phyloP scores from a whole-genome alignment of 2,329 filamentous ascomycete genomes.

The Fusarium metavorans region DNA sequence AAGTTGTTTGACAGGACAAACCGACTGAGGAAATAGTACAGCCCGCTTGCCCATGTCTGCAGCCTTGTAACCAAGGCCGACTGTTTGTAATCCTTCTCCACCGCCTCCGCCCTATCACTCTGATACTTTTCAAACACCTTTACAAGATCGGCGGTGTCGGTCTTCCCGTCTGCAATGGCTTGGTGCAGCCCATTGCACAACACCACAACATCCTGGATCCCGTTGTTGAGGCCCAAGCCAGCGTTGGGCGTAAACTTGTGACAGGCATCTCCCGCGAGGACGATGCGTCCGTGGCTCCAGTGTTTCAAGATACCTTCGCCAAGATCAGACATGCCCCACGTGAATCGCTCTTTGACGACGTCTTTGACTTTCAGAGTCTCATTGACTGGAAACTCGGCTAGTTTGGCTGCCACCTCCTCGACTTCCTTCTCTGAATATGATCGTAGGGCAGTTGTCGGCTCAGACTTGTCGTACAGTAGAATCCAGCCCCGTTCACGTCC shows the following conservation, averaged over 20 bases:
- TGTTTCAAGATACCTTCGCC: constrained; percentile 48
- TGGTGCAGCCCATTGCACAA: constrained; percentile 2
- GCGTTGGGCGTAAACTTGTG: constrained; percentile 52
- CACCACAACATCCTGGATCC: background rate
- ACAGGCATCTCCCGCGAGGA: constrained; percentile 49
- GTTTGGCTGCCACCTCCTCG: background rate
- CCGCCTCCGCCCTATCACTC: constrained; percentile 15
- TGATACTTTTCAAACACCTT: constrained; percentile 36
- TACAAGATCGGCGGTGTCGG: constrained; percentile 1
- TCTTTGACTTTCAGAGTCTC: constrained; percentile 19
- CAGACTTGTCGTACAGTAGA: constrained; percentile 49
- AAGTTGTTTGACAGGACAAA: constrained; percentile 27
- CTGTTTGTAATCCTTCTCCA: constrained; percentile 25
- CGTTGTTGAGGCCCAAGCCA: constrained; percentile 47
- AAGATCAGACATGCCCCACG: constrained; percentile 43
- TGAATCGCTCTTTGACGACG: background rate
- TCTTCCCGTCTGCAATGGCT: background rate
- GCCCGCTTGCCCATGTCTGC: constrained; percentile 43
- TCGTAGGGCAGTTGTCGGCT: background rate
- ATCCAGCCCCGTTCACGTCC: constrained; percentile 48
- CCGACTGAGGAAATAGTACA: constrained; percentile 40
- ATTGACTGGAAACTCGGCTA: constrained; percentile 8
- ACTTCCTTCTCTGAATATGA: constrained; percentile 8
- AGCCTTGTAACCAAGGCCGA: constrained; percentile 37
- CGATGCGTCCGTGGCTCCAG: constrained; percentile 46